phyloP scores from a whole-genome alignment of 2,329 filamentous ascomycete species.

The Arthroderma sp. region DNA sequence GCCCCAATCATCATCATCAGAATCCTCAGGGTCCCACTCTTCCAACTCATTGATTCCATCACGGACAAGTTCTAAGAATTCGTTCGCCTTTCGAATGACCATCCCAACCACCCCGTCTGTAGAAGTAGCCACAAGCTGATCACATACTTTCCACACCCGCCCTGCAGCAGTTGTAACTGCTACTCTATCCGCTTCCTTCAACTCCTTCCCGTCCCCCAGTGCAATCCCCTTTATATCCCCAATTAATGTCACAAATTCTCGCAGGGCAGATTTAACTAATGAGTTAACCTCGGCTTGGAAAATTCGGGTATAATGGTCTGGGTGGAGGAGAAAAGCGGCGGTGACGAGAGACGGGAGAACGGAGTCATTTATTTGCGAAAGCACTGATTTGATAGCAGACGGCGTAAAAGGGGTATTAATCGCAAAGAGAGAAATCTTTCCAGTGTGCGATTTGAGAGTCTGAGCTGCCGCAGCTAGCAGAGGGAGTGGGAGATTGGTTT shows the following conservation, averaged over 20 bases:
- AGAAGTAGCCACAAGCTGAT: constrained; percentile 54
- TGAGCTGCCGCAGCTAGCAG: constrained; percentile 60
- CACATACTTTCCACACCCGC: constrained; percentile 72
- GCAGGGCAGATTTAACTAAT: constrained; percentile 48
- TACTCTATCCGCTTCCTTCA: constrained; percentile 32
- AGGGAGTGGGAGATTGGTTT: constrained; percentile 40
- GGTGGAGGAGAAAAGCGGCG: constrained; percentile 53
- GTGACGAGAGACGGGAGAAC: constrained; percentile 65
- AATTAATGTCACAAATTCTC: constrained; percentile 51
- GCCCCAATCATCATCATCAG: constrained; percentile 37
- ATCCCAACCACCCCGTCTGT: constrained; percentile 57
- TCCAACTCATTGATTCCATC: constrained; percentile 79
- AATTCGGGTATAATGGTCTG: constrained; percentile 49
- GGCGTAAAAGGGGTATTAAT: constrained; percentile 80
- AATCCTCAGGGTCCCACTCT: constrained; percentile 69
- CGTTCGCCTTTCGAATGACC: constrained; percentile 57
- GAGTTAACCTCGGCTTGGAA: constrained; percentile 53
- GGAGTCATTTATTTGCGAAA: constrained; percentile 59
- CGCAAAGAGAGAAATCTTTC: constrained; percentile 74
- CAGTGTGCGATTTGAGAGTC: constrained; percentile 68
- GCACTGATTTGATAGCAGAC: constrained; percentile 56
- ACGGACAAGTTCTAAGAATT: constrained; percentile 62
- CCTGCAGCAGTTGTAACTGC: constrained; percentile 58
- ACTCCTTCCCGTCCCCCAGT: constrained; percentile 20
- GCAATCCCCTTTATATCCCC: constrained; percentile 44